phyloP scores from a whole-genome alignment of 192 early-diverging fungal species.

The Spizellomyces punctatus region DNA sequence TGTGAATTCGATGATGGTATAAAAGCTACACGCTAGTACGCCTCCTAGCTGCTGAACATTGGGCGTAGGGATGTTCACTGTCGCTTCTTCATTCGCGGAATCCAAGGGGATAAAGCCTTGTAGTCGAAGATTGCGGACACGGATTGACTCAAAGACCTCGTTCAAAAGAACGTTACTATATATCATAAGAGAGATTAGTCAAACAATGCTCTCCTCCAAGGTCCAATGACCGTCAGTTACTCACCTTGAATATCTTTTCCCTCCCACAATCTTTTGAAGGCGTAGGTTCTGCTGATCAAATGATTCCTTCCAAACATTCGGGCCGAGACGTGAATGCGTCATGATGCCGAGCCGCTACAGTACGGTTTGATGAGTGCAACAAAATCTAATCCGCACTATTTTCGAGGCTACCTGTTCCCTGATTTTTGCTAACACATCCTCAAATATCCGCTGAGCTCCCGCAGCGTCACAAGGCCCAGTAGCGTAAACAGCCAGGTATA shows the following conservation, averaged over 20 bases:
- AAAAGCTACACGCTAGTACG: constrained; percentile 12
- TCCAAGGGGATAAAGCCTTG: neutral
- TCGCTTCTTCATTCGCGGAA: neutral
- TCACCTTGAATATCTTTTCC: neutral
- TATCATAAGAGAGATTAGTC: neutral
- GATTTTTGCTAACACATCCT: neutral
- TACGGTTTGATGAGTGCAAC: neutral
- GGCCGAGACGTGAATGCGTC: neutral
- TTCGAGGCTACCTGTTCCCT: neutral
- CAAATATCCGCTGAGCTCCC: constrained; percentile 4
- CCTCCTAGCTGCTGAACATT: neutral
- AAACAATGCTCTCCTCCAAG: neutral
- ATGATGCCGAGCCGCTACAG: neutral
- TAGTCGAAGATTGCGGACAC: constrained; percentile 4
- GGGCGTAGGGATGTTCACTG: neutral
- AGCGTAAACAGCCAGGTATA: constrained; percentile 10
- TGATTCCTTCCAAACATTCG: constrained; percentile 5
- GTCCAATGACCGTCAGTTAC: neutral
- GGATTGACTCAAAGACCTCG: constrained; percentile 8
- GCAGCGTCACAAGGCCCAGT: neutral
- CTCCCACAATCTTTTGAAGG: neutral
- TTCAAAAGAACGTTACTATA: neutral
- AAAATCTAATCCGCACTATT: neutral
- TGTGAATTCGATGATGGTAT: constrained; percentile 20
- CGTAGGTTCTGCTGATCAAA: neutral